Evolutionary conservation across 2,329 filamentous ascomycete species (phyloP), one percentile per base, ranked within the genome.

Genomic region (Aspergillus sojae): DNA sequence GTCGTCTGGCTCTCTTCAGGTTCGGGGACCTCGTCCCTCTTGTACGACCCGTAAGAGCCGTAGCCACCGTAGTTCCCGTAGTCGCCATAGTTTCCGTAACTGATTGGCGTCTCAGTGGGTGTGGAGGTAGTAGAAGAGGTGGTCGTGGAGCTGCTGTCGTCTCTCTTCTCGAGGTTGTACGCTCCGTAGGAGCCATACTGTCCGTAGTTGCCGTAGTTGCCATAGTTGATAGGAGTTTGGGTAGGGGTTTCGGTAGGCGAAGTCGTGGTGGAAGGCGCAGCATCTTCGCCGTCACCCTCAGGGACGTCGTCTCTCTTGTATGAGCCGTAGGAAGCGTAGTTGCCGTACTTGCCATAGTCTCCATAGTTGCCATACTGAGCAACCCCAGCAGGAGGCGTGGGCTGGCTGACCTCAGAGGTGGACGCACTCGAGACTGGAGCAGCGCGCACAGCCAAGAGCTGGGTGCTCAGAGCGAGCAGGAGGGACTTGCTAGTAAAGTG

Each of bases 51-150:
- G 57, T 64, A 64, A 54, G 55, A 56, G 41, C 60, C 64, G 23
- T 67, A 72, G 36, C 61, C 58, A 30, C 63, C 63, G 46, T 68
- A 69, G 7, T 62, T 45, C 3, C 58, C 58, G 41, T 70, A 67
- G 39, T 68, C 45, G 26, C 63, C 60, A 39, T 72, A 68, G 61
- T 65, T 57, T 14, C 62, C 65, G 28, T 67, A 70, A 50, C 50
- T 34, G 43, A 46, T 34, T 14, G 62, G 58, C 36, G 54, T 46
- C 1, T 45, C 64, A 10, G 62, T 54, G 3, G 52, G n/a, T 3
- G 52, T 54, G n/a, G 19, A 10, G 11, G 50, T 53, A 19, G 48
- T 21, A n/a, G 28, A 11, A 2, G 30, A 10, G 5, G 28, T n/a
- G 7, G 28, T 5, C 2, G 52, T 9, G 28, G 50, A 5, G 28